These are phyloP conservation scores for Bacterosira constricta DNA, from an alignment of 108 stramenopile species.

Conservation along the genomic window DNA sequence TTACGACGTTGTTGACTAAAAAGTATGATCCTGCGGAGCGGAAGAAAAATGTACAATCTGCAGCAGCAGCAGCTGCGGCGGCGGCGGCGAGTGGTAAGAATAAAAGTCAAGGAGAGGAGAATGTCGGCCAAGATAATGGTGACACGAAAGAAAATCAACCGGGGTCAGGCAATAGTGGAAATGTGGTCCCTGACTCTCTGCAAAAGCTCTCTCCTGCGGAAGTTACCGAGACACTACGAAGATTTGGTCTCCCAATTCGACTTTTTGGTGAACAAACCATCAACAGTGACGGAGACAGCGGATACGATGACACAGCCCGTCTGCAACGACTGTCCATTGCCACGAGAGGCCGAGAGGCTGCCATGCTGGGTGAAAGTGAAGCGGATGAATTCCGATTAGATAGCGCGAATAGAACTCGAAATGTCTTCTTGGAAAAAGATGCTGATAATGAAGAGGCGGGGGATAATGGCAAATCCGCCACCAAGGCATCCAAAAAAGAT, in stretches of 20 bases:
- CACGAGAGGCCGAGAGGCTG: slow-evolving; percentile 53
- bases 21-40: slow-evolving; percentile 1
- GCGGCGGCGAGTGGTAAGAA: background rate
- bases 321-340: slow-evolving; percentile 56
- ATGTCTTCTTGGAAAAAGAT: slow-evolving; percentile 72
- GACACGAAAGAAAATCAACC: too few relatives aligned
- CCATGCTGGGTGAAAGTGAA: slow-evolving; percentile 55
- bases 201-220: slow-evolving; percentile 9
- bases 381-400: slow-evolving; percentile 79
- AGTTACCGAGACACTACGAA: slow-evolving; percentile 55
- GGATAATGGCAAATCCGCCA: background rate
- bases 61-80: background rate
- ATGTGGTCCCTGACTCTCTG: too few relatives aligned
- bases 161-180: too few relatives aligned
- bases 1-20: slow-evolving; percentile 27
- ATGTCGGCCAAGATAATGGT: too few relatives aligned
- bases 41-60: background rate
- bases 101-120: background rate
- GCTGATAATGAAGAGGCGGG: slow-evolving; percentile 19
- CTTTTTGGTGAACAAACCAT: slow-evolving; percentile 71
- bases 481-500: background rate
- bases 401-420: slow-evolving; percentile 77
- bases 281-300: too few relatives aligned
- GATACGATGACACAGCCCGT: slow-evolving; percentile 38
- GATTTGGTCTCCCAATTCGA: slow-evolving; percentile 69